These are phyloP conservation scores for Lactarius hatsudake DNA, from an alignment of 768 basidiomycete genomes.

Conservation along the genomic window DNA sequence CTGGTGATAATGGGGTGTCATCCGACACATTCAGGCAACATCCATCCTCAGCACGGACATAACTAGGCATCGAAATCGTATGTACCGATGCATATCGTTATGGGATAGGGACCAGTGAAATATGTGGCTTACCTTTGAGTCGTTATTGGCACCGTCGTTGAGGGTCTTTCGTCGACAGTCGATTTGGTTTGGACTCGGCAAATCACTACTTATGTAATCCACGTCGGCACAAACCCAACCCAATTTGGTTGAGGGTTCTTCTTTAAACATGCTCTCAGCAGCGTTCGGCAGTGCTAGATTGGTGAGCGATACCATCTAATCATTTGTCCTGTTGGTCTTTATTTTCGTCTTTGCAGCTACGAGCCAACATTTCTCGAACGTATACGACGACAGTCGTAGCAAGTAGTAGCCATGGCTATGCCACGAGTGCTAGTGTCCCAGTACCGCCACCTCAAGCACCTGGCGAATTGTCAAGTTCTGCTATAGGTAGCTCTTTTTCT, in stretches of 20 bases:
- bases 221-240: background rate
- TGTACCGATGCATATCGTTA: conserved; percentile 15
- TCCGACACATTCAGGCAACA: conserved; percentile 37
- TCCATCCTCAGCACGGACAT: conserved; percentile 38
- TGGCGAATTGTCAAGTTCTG: background rate
- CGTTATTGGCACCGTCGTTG: conserved; percentile 30
- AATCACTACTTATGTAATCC: conserved; percentile 12
- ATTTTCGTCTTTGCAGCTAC: conserved; percentile 7
- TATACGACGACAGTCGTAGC: conserved; percentile 25
- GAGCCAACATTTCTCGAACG: conserved; percentile 18
- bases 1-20: conserved; percentile 32
- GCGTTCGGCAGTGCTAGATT: conserved; percentile 1
- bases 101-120: background rate
- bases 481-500: background rate
- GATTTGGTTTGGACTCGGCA: conserved; percentile 13
- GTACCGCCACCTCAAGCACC: background rate
- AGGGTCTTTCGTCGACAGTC: conserved; percentile 29
- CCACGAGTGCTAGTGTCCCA: background rate
- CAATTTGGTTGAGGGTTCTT: background rate
- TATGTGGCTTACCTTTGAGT: conserved; percentile 36
- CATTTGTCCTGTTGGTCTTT: background rate
- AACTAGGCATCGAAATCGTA: conserved; percentile 2
- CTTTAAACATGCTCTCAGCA: conserved; percentile 15
- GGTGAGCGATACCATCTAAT: background rate
- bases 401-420: conserved; percentile 5